Base-by-base conservation (phyloP, 495 filamentous ascomycete species). In the Gamarada debralockiae region DNA sequence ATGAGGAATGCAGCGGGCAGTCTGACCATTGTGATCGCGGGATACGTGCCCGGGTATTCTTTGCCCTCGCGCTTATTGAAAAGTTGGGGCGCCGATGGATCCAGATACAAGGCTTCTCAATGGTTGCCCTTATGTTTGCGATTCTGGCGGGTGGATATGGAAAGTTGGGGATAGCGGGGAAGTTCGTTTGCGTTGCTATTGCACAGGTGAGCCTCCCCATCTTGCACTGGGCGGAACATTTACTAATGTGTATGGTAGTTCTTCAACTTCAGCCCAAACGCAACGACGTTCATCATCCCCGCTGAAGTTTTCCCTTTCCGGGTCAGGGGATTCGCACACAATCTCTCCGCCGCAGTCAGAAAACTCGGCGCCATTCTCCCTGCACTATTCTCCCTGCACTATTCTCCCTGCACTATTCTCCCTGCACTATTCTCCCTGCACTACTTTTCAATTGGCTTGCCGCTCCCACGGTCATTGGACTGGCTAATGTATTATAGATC, bases 271-370 rank as follows among this genome's bases (percentile, higher is more conserved):
- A 73, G 89, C 3, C 90, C 90, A 50, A 95, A 95, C 67, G 75
- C 86, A 1, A 95, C 88, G 17, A 93, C 89, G 31, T 93, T 93
- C 73, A 86, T 95, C 61, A 83, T 95, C 1, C 89, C 90, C 8
- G 89, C 89, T 17, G 90, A 95, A 63, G 85, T 82, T 59, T 95
- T 91, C 74, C 90, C 90, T 0, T 93, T 90, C 7, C 83, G 89
- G 41, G 92, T 91, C 63, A 78, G 90, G 3, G 86, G 84, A 9
- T 87, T 86, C 34, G 85, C 85, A 3, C 89, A 93, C 68, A 90
- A 90, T 47, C 78, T 95, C 67, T 89, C 83, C 9, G 90, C 89
- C 12, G 89, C 85, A 0, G 74, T 78, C 13, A 89, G 89, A 12
- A 93, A 93, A 62, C 61, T 92, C 10, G 88, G 89, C 14, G 85